Evolutionary conservation across 345 rosid genomes (phyloP), one percentile per base, ranked within the genome.

Genomic region (Eucalyptus pauciflora): DNA sequence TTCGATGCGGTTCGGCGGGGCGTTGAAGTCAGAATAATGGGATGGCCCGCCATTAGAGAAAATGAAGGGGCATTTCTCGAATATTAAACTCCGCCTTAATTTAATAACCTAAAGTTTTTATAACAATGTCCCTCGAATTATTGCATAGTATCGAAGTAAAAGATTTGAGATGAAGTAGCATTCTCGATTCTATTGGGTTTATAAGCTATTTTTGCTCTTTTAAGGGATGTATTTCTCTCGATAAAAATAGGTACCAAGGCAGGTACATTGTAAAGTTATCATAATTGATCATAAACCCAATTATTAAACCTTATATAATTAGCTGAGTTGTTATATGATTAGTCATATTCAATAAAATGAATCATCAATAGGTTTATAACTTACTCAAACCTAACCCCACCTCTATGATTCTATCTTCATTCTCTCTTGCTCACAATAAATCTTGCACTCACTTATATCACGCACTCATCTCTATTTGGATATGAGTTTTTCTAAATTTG

Each of bases 51-150:
- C 76, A 64, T 64, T 64, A n/a, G 20, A n/a, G 29, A 56, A 27
- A 29, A 62, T 29, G 31, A 62, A 62, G 31, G 31, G n/a, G 69
- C 33, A 6, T 62, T 62, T 62, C 16, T 62, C 33, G 6, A 12
- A 64, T 64, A n/a, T n/a, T 15, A n/a, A 14, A 64, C 10, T 15
- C 33, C 37, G 10, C 37, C 37, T n/a, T n/a, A 64, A 64, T 13
- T n/a, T 64, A n/a, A 7, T n/a, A n/a, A 13, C 37, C n/a, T n/a
- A n/a, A 14, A 31, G 2, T 15, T 64, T n/a, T 64, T n/a, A n/a
- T 4, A 4, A n/a, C 16, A 8, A 14, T 7, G 5, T n/a, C 20
- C 20, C 20, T 5, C 3, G 1, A n/a, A n/a, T n/a, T 64, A 11
- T 64, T 64, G 15, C 7, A 14, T 4, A 2, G 10, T 13, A 64